phyloP scores from a whole-genome alignment of 306 rosid genomes.

The Lathyrus aphaca region DNA sequence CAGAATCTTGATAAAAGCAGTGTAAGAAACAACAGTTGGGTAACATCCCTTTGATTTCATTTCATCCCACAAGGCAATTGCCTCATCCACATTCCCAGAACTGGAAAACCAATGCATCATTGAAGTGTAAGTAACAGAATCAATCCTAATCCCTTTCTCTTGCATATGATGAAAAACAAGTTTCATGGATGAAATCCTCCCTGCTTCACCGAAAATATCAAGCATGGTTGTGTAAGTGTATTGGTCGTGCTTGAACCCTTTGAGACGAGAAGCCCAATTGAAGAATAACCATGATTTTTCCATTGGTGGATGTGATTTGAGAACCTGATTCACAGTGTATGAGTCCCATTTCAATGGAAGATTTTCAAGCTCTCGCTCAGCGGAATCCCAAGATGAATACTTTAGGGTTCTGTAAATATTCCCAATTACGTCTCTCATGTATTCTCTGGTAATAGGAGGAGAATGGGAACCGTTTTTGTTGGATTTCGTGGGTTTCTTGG shows the following conservation, averaged over 20 bases:
- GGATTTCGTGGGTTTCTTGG: not conserved
- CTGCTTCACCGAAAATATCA: slow-evolving; percentile 88
- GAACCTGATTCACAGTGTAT: slow-evolving; percentile 73
- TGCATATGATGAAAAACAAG: slow-evolving; percentile 69
- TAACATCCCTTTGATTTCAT: slow-evolving; percentile 60
- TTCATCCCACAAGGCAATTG: slow-evolving; percentile 73
- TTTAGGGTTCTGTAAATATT: slow-evolving; percentile 55
- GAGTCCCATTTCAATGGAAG: slow-evolving; percentile 82
- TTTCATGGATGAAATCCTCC: slow-evolving; percentile 83
- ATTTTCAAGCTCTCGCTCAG: slow-evolving; percentile 51
- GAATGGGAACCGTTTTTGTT: not conserved
- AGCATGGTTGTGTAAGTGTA: slow-evolving; percentile 85
- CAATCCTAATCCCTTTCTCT: slow-evolving; percentile 65
- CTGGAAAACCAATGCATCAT: slow-evolving; percentile 83
- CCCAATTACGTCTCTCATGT: slow-evolving; percentile 56
- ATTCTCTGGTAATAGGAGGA: slow-evolving; percentile 35
- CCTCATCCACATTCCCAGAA: slow-evolving; percentile 63
- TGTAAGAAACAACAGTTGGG: slow-evolving; percentile 75
- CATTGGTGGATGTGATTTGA: slow-evolving; percentile 88
- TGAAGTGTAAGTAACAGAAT: slow-evolving; percentile 76
- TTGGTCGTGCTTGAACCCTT: slow-evolving; percentile 75
- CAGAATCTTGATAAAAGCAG: slow-evolving; percentile 75
- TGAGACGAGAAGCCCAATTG: slow-evolving; percentile 66
- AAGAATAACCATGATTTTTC: slow-evolving; percentile 89
- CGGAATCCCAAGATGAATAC: slow-evolving; percentile 73